Base-by-base conservation (phyloP, 768 basidiomycete species). In the Boletus barrowsii region DNA sequence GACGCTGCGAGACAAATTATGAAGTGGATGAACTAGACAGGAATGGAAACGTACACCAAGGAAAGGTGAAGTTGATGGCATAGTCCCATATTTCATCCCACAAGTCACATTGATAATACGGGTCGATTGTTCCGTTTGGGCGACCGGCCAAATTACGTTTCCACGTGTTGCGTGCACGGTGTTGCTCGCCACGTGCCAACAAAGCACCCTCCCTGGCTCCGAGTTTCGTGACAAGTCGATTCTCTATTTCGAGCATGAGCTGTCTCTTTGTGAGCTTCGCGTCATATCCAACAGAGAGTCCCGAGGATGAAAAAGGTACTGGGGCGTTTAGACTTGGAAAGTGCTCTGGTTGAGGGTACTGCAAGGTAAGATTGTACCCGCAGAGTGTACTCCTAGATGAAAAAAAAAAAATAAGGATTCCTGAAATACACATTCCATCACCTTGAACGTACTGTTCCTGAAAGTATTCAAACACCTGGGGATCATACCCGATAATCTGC, bases 401-500 rank as follows among this genome's bases (percentile, higher is more conserved):
- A 35, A 35, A 35, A 35, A 14, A 14, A 35, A 22, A 22, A 35
- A 35, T 35, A 14, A 35, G 33, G 1, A 35, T 35, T 4, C 14
- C 33, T 14, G 33, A 35, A 26, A n/a, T 15, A 39, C 3, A 39
- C 24, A 17, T 20, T 11, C n/a, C 29, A 17, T 15, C 26, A 5
- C 14, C 1, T 47, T 51, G 9, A 15, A 73, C 84, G 53, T 59
- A 86, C 86, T 87, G 84, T 58, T 81, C 75, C 58, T 79, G 74
- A 70, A 88, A 88, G 62, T 85, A 85, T 54, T 82, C 76, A 65
- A 79, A 86, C 1, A 86, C 83, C 9, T 78, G 76, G 18, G 73
- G 70, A 59, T 89, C 82, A 60, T 88, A 90, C 26, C 81, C 83
- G 44, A 90, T 87, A 39, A 89, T 70, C 62, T 88, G 87, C 7